Evolutionary conservation across 1,284 basidiomycete genomes (phyloP), one percentile per base, ranked within the genome.

Genomic region (Puccinia coronata): DNA sequence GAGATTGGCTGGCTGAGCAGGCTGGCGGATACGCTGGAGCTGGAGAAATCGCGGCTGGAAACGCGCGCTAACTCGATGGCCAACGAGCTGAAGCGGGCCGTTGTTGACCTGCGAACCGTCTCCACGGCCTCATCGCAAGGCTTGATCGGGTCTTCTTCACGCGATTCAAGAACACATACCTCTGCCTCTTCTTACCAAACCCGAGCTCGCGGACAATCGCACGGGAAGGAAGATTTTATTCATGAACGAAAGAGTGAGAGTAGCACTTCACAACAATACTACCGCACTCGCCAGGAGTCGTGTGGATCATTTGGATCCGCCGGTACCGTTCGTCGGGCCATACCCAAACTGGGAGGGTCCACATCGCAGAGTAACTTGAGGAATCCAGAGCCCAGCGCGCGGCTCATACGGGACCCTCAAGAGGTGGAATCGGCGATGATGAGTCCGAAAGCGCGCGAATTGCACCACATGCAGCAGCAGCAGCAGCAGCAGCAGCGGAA

Each of bases 51-150:
- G 8, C 49, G 77, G 47, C 36, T 79, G 25, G 65, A 79, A 70
- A 79, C 34, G 18, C 61, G 53, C 43, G 63, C 77, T 23, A 71
- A 79, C 28, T 65, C 51, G n/a, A 70, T 79, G 67, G 77, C 77
- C 3, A 79, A 79, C 25, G 65, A 79, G 41, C 51, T 79, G 41
- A 79, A 79, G 57, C 28, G 77, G 36, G 77, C 77, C 23, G 65
- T 79, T 0, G 77, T 79, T 41, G 77, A 79, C 51, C 28, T 79
- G 34, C 16, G 77, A 28, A 41, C 36, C 5, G 75, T 31, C 16
- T 75, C 72, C 14, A 47, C 63, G 63, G 63, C 63, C 28, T 67
- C 63, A 16, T 67, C 63, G 6, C 70, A 72, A 72, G 63, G 39
- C 1, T 41, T 67, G 43, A 41, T 39, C 41, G 12, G 20, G 20